A percentile compares a stretch with the other conserved stretches of the same genome.
Conservation (phyloP, 768 basidiomycete genomes). For the Daedalea quercina region DNA sequence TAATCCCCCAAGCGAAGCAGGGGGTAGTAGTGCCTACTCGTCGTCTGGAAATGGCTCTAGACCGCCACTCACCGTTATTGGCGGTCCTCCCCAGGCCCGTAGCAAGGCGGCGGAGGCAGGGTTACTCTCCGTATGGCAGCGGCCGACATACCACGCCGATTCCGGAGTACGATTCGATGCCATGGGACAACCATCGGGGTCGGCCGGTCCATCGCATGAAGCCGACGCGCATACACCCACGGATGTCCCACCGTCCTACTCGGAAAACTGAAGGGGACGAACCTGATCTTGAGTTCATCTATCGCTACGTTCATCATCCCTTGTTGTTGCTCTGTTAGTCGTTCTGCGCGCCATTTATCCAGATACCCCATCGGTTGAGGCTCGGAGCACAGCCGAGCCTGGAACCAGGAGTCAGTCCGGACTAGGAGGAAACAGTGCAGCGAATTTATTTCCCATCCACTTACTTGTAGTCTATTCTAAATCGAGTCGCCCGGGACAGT, state of each 20-base stretch:
- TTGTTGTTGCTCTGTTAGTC: background rate
- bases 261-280: background rate
- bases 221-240: background rate
- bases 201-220: background rate
- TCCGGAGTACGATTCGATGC: constrained; percentile 13
- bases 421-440: background rate
- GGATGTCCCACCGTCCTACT: constrained; percentile 3
- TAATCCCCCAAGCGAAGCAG: too few species aligned
- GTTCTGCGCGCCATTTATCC: background rate
- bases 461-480: too few species aligned
- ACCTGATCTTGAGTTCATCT: background rate
- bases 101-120: constrained; percentile 18
- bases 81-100: background rate
- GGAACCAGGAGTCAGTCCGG: background rate
- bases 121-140: constrained; percentile 9
- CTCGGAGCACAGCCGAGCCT: background rate
- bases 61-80: too few species aligned
- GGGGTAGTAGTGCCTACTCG: too few species aligned
- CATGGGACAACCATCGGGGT: constrained; percentile 4
- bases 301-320: background rate
- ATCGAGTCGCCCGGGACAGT: too few species aligned
- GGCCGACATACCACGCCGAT: constrained; percentile 14
- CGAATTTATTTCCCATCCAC: too few species aligned
- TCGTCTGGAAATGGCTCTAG: too few species aligned
- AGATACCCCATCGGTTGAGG: background rate